Percentiles rank a stretch among this genome's conserved stretches.
Conservation (phyloP, 352 stramenopile species). For the Phytophthora pinifolia region DNA sequence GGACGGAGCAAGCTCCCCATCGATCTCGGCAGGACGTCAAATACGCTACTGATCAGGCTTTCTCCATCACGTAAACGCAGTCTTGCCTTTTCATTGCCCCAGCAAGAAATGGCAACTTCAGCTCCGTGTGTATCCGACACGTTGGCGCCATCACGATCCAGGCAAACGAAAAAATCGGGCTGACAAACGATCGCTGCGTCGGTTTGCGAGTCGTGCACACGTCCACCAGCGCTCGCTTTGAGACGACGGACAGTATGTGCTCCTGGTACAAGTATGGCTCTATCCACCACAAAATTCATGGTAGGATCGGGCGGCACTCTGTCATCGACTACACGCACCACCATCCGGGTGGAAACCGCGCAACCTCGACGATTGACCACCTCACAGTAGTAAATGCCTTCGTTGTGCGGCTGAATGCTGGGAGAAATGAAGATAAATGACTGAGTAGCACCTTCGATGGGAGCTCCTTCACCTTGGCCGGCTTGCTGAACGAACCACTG, state of each 20-base stretch:
- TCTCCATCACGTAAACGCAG: conserved; percentile 30
- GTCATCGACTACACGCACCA: conserved; percentile 53
- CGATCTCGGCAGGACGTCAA: conserved; percentile 43
- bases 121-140: conserved; percentile 51
- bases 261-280: neutral
- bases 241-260: conserved; percentile 37
- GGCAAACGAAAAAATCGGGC: conserved; percentile 50
- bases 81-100: neutral
- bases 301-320: conserved; percentile 38
- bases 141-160: conserved; percentile 39
- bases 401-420: conserved; percentile 54
- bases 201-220: conserved; percentile 28
- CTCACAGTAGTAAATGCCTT: conserved; percentile 60
- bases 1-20: conserved; percentile 31
- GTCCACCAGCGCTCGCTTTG: conserved; percentile 35
- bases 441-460: conserved; percentile 43
- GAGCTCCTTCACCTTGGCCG: conserved; percentile 19
- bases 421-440: conserved; percentile 53
- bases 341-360: conserved; percentile 31
- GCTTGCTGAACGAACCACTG: conserved; percentile 52
- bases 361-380: conserved; percentile 54
- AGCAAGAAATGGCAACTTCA: conserved; percentile 44
- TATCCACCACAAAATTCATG: conserved; percentile 41
- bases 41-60: conserved; percentile 42
- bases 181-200: conserved; percentile 47